A percentile compares a stretch with the other conserved stretches of the same genome.
These are phyloP conservation scores for Peronosclerospora sorghi DNA, from an alignment of 352 stramenopile genomes.

Conservation along the genomic window DNA sequence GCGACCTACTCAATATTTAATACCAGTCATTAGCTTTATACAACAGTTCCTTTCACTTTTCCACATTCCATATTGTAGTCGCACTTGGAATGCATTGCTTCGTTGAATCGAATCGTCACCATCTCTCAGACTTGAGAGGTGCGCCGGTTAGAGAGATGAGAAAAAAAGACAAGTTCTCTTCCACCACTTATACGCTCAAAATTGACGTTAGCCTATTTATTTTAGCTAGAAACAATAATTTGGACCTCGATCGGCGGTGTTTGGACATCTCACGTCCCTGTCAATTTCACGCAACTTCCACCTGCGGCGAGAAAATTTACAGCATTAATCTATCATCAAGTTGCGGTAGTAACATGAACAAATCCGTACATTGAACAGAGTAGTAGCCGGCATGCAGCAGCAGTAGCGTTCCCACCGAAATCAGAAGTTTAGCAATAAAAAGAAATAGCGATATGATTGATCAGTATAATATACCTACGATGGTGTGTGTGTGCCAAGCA, in stretches of 20 bases:
- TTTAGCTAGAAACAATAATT: not conserved
- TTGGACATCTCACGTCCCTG: conserved; percentile 57
- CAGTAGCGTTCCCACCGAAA: conserved; percentile 49
- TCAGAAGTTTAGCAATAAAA: conserved; percentile 58
- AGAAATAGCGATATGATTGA: conserved; percentile 27
- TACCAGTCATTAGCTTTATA: not conserved
- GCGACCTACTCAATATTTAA: conserved; percentile 31
- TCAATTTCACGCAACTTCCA: conserved; percentile 63
- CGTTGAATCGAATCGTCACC: conserved; percentile 61
- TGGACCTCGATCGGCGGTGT: conserved; percentile 51
- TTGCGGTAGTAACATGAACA: not conserved
- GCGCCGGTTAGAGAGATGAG: conserved; percentile 56
- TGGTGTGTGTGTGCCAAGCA: no score
- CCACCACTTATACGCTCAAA: conserved; percentile 34
- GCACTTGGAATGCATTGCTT: conserved; percentile 50
- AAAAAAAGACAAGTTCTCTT: conserved; percentile 60
- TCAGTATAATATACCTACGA: no score
- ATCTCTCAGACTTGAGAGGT: conserved; percentile 54
- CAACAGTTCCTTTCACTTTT: no score
- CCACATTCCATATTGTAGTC: not conserved
- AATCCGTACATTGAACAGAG: conserved; percentile 60
- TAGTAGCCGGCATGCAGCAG: conserved; percentile 75
- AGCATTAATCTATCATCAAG: not conserved
- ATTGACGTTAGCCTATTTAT: conserved; percentile 3
- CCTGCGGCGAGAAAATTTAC: conserved; percentile 23